Evolutionary conservation across 371 early-diverging fungal species (phyloP), one percentile per base, ranked within the genome.

Genomic region (Cladochytrium tenue): DNA sequence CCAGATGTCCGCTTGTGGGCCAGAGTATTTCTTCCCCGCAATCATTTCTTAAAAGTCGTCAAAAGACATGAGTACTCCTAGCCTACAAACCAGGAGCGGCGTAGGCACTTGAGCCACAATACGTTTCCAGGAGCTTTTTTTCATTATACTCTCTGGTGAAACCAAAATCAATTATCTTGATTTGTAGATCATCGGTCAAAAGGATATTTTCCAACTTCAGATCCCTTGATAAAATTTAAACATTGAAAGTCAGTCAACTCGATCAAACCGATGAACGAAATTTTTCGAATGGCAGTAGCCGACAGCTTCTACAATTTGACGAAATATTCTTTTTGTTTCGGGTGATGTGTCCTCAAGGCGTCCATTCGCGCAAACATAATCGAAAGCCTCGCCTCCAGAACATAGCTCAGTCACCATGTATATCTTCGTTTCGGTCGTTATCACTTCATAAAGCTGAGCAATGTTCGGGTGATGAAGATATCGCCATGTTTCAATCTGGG

Each of bases 121-220:
- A 91, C 1, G 92, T 90, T 66, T 93, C 94, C 23, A 93, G 78
- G 33, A 90, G 74, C 65, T 86, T 88, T 51, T 80, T 76, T 32
- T 90, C 88, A 10, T 66, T 73, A 32, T 82, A 84, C 57, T 87
- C 84, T 13, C 90, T 80, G n/a, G 93, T 91, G 80, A 95, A 93
- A 25, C 95, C 95, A 82, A 95, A 93, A 78, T 95, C 95, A 56
- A 89, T 89, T 50, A 95, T 77, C 72, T 93, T 95, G 69, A 90
- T 83, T 60, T 88, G 84, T 66, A 88, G 76, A 56, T 92, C 81
- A 32, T 82, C 74, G 67, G 89, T 91, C 51, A 94, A 76, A 35
- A 94, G 72, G 52, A 94, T 88, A 74, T 94, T 94, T 73, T 94
- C 93, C 28, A 94, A 81, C 70, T 94, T 94, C 63, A 94, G 80